Evolutionary conservation across 768 basidiomycete species (phyloP).

Genomic region (Boletus fagicola): DNA sequence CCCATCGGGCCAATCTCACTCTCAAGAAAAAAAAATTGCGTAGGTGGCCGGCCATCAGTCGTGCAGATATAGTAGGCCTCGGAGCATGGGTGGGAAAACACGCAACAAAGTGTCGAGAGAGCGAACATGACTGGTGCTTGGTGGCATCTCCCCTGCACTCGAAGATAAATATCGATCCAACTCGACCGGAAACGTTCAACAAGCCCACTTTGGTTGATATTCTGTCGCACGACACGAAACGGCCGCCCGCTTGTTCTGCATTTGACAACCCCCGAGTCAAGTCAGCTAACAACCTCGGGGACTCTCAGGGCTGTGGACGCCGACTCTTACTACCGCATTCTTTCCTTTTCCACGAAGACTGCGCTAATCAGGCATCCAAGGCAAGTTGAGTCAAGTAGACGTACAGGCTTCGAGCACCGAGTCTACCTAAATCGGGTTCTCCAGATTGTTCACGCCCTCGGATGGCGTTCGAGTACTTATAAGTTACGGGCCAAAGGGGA

Average conservation of each 20-base stretch:
- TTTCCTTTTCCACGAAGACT: not conserved
- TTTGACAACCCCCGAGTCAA: not conserved
- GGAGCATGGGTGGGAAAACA: not conserved
- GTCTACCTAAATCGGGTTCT: conserved; percentile 2
- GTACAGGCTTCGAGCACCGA: not conserved
- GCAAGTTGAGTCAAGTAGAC: not conserved
- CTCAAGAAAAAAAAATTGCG: too few relatives aligned
- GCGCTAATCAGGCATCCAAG: not conserved
- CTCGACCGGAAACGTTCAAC: too few relatives aligned
- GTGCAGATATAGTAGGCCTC: not conserved
- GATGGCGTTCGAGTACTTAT: not conserved
- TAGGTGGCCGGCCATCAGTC: not conserved
- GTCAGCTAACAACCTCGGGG: not conserved
- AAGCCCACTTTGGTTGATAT: not conserved
- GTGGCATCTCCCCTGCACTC: not conserved
- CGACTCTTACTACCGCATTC: not conserved
- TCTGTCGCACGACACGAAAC: not conserved
- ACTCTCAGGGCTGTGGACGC: not conserved
- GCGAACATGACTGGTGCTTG: not conserved
- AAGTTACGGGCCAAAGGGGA: not conserved
- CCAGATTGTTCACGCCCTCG: not conserved
- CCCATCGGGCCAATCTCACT: not conserved
- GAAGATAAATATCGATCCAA: not conserved
- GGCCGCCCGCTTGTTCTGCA: not conserved
- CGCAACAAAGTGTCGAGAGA: not conserved